phyloP scores from a whole-genome alignment of 306 rosid genomes.

The Corylus americana region DNA sequence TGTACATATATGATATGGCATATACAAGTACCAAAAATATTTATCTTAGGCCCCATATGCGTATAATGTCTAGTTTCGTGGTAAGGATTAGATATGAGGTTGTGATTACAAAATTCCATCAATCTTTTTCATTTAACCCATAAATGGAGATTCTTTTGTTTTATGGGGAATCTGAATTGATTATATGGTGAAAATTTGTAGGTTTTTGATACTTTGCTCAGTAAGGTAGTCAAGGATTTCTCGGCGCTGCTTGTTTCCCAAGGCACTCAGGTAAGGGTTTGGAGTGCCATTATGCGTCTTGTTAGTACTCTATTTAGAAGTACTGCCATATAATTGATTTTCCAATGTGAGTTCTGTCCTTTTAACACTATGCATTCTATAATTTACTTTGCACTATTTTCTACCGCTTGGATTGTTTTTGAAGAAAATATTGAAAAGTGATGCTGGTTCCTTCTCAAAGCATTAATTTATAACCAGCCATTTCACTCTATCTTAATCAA shows the following conservation, averaged over 20 bases:
- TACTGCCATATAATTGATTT: constrained; percentile 8
- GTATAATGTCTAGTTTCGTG: background rate
- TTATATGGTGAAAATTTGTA: constrained; percentile 32
- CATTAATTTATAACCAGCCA: constrained; percentile 66
- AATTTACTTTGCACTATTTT: constrained; percentile 10
- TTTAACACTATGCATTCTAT: background rate
- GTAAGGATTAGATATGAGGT: background rate
- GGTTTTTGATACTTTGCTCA: constrained; percentile 79
- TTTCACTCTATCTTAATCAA: constrained; percentile 63
- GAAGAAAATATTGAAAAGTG: constrained; percentile 74
- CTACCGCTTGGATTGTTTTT: constrained; percentile 75
- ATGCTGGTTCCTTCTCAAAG: constrained; percentile 50
- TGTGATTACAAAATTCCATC: background rate
- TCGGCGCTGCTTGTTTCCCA: constrained; percentile 85
- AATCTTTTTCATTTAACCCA: background rate
- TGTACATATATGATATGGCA: background rate
- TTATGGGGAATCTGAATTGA: constrained; percentile 28
- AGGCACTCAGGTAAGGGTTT: constrained; percentile 76
- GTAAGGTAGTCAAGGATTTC: constrained; percentile 80
- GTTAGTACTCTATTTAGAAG: constrained; percentile 3
- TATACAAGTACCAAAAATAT: background rate
- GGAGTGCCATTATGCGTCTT: constrained; percentile 15
- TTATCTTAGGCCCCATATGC: background rate
- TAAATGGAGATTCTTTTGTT: background rate
- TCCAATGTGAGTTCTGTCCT: background rate